phyloP scores from a whole-genome alignment of 768 basidiomycete species.

The Termitomyces bulborhizus region DNA sequence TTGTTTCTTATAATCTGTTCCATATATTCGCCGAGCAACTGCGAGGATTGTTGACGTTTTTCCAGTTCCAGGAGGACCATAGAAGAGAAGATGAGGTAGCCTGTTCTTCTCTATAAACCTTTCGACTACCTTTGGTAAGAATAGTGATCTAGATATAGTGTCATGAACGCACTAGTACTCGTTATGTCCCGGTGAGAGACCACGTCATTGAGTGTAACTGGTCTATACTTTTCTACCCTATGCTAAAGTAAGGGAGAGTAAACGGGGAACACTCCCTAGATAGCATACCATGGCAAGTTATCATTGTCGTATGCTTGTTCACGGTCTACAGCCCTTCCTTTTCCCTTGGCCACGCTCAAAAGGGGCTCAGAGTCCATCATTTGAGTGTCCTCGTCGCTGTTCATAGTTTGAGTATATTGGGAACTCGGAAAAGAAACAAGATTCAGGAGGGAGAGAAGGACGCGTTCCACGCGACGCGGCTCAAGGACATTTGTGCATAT shows the following conservation, averaged over 20 bases:
- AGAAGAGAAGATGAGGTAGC: slow-evolving; percentile 91
- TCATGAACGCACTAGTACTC: slow-evolving; percentile 66
- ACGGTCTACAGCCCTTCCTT: slow-evolving; percentile 54
- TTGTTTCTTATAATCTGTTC: slow-evolving; percentile 78
- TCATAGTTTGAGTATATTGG: slow-evolving; percentile 30
- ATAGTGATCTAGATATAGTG: slow-evolving; percentile 1
- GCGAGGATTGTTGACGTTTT: slow-evolving; percentile 98
- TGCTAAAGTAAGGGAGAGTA: neutral
- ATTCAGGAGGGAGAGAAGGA: neutral
- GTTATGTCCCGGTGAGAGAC: slow-evolving; percentile 97
- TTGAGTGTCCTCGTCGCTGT: slow-evolving; percentile 49
- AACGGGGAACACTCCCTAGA: slow-evolving; percentile 1
- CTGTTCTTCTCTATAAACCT: slow-evolving; percentile 94
- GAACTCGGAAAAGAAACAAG: neutral
- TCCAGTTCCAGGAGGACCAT: slow-evolving; percentile 97
- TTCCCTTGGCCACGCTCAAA: slow-evolving; percentile 49
- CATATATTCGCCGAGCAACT: slow-evolving; percentile 92
- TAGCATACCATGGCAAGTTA: slow-evolving; percentile 71
- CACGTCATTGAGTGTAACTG: slow-evolving; percentile 86
- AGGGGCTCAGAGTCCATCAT: slow-evolving; percentile 44
- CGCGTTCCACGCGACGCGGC: slow-evolving; percentile 13
- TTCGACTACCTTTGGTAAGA: slow-evolving; percentile 57
- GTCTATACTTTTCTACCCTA: slow-evolving; percentile 98
- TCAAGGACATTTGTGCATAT: slow-evolving; percentile 1
- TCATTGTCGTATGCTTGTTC: slow-evolving; percentile 45